Evolutionary conservation across 2,329 filamentous ascomycete species (phyloP).

Genomic region (Fusarium piperis): DNA sequence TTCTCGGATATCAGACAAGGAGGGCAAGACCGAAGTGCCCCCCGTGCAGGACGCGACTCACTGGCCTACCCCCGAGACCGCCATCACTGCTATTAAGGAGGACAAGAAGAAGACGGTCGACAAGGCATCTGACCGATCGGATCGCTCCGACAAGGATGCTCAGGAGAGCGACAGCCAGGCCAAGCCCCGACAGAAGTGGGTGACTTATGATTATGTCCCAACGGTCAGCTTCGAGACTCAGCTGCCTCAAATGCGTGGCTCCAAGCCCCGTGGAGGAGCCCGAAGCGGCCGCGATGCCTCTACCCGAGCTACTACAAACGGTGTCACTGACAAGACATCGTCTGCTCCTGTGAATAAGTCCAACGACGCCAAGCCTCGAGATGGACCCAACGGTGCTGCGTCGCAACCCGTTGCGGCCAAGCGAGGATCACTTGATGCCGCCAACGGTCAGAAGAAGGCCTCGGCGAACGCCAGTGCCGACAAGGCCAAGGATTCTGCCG

Average conservation of each 20-base stretch:
- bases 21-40: constrained; percentile 48
- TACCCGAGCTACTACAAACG: constrained; percentile 48
- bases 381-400: constrained; percentile 51
- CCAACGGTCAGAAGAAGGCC: constrained; percentile 55
- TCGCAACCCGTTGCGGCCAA: constrained; percentile 54
- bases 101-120: constrained; percentile 79
- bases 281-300: constrained; percentile 52
- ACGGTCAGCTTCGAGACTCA: constrained; percentile 89
- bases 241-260: constrained; percentile 64
- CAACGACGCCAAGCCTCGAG: constrained; percentile 49
- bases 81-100: constrained; percentile 70
- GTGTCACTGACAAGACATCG: constrained; percentile 51
- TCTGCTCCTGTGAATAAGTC: constrained; percentile 45
- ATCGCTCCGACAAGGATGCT: constrained; percentile 71
- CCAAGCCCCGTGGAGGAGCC: constrained; percentile 61
- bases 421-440: constrained; percentile 55
- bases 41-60: constrained; percentile 80
- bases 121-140: constrained; percentile 65
- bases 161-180: constrained; percentile 59
- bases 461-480: constrained; percentile 48
- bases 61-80: constrained; percentile 92
- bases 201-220: constrained; percentile 82
- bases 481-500: constrained; percentile 53
- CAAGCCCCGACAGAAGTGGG: constrained; percentile 77
- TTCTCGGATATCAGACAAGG: constrained; percentile 56